These are phyloP conservation scores for Geoglossum glabrum DNA, from an alignment of 495 filamentous ascomycete genomes.

Conservation along the genomic window DNA sequence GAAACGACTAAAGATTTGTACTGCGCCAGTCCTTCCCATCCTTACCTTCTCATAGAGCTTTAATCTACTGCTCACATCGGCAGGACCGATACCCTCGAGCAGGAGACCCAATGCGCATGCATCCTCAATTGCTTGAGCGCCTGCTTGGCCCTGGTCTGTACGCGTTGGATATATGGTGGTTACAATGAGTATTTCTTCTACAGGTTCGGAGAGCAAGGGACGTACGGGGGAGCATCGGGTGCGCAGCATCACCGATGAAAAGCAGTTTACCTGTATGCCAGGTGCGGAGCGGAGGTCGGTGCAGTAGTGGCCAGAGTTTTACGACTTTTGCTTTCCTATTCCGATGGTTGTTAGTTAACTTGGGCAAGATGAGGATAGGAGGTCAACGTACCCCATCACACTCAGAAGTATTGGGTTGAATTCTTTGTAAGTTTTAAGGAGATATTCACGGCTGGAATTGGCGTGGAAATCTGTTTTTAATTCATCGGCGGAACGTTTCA, in stretches of 20 bases:
- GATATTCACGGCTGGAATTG: not conserved
- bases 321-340: not conserved
- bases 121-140: slow-evolving; percentile 28
- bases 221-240: not conserved
- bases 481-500: too few species aligned
- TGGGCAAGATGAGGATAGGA: not conserved
- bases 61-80: slow-evolving; percentile 27
- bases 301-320: not conserved
- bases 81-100: slow-evolving; percentile 18
- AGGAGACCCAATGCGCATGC: slow-evolving; percentile 35
- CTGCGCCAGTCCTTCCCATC: not conserved
- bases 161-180: not conserved
- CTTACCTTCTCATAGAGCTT: slow-evolving; percentile 33
- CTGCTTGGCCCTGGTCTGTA: slow-evolving; percentile 19
- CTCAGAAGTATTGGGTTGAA: not conserved
- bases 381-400: not conserved
- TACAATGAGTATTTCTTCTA: not conserved
- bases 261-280: not conserved
- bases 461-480: not conserved
- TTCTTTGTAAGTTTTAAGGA: not conserved
- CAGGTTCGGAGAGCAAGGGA: not conserved
- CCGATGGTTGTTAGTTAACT: not conserved
- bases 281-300: not conserved
- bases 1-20: not conserved
- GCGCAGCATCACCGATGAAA: slow-evolving; percentile 1